phyloP scores from a whole-genome alignment of 306 rosid species.

The Rosa multiflora region DNA sequence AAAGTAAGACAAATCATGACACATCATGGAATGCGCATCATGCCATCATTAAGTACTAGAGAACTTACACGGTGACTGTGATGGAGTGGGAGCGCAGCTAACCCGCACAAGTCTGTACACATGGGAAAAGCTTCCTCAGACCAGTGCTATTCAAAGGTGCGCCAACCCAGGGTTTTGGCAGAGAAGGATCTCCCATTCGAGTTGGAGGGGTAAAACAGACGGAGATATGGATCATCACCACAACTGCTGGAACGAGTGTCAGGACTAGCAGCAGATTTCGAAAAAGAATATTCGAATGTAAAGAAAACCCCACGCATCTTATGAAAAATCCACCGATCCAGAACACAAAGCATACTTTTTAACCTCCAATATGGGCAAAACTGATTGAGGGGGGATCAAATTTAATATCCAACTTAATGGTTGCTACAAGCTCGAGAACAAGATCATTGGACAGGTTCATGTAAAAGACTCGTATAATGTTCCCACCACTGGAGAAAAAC shows the following conservation, averaged over 20 bases:
- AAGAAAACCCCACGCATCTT: background rate
- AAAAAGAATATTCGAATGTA: background rate
- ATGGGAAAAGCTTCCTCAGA: background rate
- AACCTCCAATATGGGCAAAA: background rate
- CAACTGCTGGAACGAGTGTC: background rate
- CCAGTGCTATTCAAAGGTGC: background rate
- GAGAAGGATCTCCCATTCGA: background rate
- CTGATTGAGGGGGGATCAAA: background rate
- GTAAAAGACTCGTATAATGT: no score
- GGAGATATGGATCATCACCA: background rate
- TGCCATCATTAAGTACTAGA: background rate
- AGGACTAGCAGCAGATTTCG: background rate
- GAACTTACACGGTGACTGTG: background rate
- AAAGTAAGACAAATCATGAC: background rate
- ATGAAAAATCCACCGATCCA: no score
- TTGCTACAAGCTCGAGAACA: background rate
- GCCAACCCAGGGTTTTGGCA: background rate
- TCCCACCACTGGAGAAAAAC: no score
- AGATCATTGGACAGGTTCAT: background rate
- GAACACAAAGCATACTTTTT: background rate
- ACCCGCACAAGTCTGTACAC: background rate
- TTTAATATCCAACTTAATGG: background rate
- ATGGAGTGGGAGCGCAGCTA: background rate
- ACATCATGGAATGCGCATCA: background rate
- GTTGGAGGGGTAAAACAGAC: background rate